Conservation (phyloP, 202 grass and related monocot species). For the Brachypodium distachyon region DNA sequence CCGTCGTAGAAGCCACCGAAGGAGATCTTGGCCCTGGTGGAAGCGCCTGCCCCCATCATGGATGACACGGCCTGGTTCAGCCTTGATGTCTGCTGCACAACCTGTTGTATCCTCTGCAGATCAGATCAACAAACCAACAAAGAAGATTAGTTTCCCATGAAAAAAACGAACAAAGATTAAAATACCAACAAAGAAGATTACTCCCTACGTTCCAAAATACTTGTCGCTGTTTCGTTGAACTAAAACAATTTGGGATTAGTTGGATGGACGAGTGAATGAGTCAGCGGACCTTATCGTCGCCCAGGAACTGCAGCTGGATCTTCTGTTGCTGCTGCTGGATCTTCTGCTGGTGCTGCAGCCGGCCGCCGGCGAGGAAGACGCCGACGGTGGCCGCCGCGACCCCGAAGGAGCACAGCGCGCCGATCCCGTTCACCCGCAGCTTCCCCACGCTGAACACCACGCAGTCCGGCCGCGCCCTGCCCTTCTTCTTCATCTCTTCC, state of each 20-base stretch:
- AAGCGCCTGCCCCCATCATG: conserved; percentile 41
- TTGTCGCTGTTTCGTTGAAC: no score
- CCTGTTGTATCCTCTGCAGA: conserved; percentile 56
- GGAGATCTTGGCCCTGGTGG: conserved; percentile 43
- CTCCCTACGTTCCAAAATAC: no score
- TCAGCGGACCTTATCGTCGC: conserved; percentile 45
- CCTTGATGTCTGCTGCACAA: conserved; percentile 58
- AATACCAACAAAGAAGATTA: no score
- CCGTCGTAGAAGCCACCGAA: conserved; percentile 53
- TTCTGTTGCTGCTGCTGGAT: conserved; percentile 35
- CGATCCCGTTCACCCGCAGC: conserved; percentile 49
- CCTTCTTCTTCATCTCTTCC: not conserved
- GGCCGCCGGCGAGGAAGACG: conserved; percentile 46
- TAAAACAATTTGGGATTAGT: no score
- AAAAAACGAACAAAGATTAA: no score
- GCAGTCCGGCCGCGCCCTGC: not conserved
- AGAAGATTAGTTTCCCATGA: no score
- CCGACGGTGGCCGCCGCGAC: conserved; percentile 49
- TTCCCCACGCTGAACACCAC: conserved; percentile 44
- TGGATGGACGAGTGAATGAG: not conserved
- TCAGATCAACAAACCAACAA: not conserved
- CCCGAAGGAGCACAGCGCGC: conserved; percentile 65
- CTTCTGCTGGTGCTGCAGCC: conserved; percentile 29
- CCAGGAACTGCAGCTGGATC: conserved; percentile 58
- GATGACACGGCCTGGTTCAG: conserved; percentile 66